phyloP scores from a whole-genome alignment of 176 grass and related monocot species.

The Areca catechu region DNA sequence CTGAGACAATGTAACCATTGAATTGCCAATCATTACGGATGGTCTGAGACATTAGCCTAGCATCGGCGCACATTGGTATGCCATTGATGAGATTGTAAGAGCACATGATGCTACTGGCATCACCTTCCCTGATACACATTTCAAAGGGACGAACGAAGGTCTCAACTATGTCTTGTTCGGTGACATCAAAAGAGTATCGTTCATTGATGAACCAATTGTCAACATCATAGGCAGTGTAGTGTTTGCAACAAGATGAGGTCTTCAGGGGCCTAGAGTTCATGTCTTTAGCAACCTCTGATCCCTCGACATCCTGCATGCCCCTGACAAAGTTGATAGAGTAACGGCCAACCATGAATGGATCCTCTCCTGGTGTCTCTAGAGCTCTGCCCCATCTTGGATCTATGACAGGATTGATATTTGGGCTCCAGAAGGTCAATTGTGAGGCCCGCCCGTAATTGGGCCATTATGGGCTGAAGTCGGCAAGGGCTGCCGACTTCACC shows the following conservation, averaged over 20 bases:
- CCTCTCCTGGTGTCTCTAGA: constrained; percentile 5
- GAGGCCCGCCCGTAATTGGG: no score
- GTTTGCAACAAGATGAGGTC: not conserved
- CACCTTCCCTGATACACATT: constrained; percentile 1
- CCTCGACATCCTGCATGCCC: constrained; percentile 3
- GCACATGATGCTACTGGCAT: constrained; percentile 5
- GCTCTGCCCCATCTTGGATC: constrained; percentile 2
- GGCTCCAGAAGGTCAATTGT: constrained; percentile 3
- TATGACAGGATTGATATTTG: not conserved
- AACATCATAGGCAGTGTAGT: not conserved
- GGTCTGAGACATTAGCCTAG: not conserved
- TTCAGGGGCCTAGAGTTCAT: not conserved
- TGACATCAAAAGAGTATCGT: not conserved
- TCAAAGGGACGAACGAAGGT: constrained; percentile 2
- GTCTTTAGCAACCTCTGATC: not conserved
- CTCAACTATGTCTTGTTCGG: constrained; percentile 2
- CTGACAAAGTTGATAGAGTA: not conserved
- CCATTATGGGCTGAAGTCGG: no score
- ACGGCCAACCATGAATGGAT: not conserved
- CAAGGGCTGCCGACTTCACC: no score
- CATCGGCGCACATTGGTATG: not conserved
- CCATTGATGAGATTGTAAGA: not conserved
- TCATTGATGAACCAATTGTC: not conserved
- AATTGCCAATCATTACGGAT: no score
- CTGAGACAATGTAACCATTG: no score